Conservation (phyloP, 108 stramenopile genomes). For the Pseudonitzschia multiseries region DNA sequence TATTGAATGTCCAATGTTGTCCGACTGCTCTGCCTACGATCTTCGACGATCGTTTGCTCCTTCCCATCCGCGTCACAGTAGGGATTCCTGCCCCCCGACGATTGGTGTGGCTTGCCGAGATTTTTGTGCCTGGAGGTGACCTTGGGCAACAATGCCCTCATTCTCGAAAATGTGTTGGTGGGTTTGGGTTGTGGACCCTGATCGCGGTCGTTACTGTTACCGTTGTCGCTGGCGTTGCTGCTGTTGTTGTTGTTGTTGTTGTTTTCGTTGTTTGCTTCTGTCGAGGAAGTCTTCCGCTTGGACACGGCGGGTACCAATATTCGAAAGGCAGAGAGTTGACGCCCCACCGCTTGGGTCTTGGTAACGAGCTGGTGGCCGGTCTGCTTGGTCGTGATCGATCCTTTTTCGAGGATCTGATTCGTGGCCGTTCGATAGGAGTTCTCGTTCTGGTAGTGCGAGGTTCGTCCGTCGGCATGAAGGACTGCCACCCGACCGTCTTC, state of each 20-base stretch:
- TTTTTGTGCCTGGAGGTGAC: not conserved
- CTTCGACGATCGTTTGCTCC: not conserved
- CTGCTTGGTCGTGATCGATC: not conserved
- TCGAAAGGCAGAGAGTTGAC: not conserved
- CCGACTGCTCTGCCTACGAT: not conserved
- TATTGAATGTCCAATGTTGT: not conserved
- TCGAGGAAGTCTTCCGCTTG: not conserved
- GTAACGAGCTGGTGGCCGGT: not conserved
- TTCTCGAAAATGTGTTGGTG: not conserved
- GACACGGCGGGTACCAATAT: not conserved
- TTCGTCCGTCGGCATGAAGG: not conserved
- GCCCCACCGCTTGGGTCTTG: not conserved
- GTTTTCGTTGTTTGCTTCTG: not conserved
- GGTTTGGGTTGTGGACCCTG: not conserved
- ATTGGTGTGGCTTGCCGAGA: not conserved
- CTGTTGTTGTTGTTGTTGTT: not conserved
- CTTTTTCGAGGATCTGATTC: not conserved
- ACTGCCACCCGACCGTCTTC: not conserved
- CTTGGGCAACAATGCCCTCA: not conserved
- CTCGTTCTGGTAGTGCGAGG: not conserved
- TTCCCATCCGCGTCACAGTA: not conserved
- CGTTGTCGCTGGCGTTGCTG: not conserved
- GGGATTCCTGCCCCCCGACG: not conserved
- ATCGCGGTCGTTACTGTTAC: not conserved
- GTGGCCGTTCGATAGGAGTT: not conserved